Conservation (phyloP, 768 basidiomycete genomes). For the Psilocybe subaeruginosa region DNA sequence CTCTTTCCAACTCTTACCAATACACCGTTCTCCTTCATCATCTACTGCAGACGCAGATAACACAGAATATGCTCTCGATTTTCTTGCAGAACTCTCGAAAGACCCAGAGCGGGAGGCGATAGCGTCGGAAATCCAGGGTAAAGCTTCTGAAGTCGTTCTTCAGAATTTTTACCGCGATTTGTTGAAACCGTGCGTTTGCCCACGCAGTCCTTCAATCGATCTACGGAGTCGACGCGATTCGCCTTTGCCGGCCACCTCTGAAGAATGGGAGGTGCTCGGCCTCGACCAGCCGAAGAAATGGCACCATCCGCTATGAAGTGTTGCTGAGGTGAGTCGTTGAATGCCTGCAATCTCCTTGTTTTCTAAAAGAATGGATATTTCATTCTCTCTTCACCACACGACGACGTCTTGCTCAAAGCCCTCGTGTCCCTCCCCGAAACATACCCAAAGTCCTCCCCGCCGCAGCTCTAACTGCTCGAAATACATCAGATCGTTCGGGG, state of each 20-base stretch:
- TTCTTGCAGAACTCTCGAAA: conserved; percentile 37
- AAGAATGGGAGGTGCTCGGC: conserved; percentile 20
- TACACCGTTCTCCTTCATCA: conserved; percentile 29
- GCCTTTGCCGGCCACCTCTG: conserved; percentile 52
- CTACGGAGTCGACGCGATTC: conserved; percentile 71
- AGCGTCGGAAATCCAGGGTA: conserved; percentile 52
- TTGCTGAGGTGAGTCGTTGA: conserved; percentile 56
- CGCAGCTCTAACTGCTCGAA: too few species aligned
- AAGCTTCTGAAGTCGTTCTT: conserved; percentile 2
- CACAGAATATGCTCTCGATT: conserved; percentile 28
- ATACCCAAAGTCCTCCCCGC: too few species aligned
- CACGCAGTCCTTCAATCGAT: conserved; percentile 76
- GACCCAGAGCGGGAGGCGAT: conserved; percentile 42
- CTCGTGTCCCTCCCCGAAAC: too few species aligned
- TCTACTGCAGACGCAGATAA: conserved; percentile 19
- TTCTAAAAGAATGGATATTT: too few species aligned
- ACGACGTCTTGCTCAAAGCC: conserved; percentile 47
- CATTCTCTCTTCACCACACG: conserved; percentile 58
- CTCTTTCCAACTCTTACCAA: conserved; percentile 3
- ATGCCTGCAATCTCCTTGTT: too few species aligned
- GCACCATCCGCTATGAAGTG: conserved; percentile 65
- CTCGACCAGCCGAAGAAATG: conserved; percentile 22
- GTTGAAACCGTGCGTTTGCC: background rate
- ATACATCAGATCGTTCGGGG: too few species aligned
- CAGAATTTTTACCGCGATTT: background rate